Percentiles rank a stretch among this genome's conserved stretches.
phyloP scores from a whole-genome alignment of 2,329 filamentous ascomycete species.

The Fusarium nematophilum region DNA sequence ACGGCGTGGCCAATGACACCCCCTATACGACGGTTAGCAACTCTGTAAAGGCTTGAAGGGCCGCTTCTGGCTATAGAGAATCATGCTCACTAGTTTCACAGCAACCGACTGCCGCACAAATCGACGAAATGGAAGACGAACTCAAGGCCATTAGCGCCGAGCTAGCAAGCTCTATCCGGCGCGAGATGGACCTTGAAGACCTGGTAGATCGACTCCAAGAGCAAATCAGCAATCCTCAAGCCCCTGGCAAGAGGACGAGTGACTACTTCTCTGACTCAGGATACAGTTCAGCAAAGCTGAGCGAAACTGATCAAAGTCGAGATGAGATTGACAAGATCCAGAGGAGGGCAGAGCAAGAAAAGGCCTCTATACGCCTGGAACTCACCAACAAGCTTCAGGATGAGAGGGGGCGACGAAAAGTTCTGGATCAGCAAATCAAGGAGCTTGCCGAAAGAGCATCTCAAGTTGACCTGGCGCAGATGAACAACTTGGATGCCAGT shows the following conservation, averaged over 20 bases:
- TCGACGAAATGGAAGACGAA: conserved; percentile 94
- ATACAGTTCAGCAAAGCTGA: conserved; percentile 83
- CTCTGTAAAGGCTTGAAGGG: conserved; percentile 52
- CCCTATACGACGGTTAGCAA: conserved; percentile 41
- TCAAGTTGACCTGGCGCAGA: conserved; percentile 65
- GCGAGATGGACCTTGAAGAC: conserved; percentile 97
- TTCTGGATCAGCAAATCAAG: conserved; percentile 85
- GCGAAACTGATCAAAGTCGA: conserved; percentile 70
- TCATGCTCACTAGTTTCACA: conserved; percentile 62
- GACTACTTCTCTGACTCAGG: conserved; percentile 99
- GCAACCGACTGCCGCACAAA: conserved; percentile 61
- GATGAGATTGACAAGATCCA: conserved; percentile 86
- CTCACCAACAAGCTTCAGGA: conserved; percentile 89
- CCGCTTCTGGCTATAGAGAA: conserved; percentile 58
- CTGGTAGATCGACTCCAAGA: conserved; percentile 87
- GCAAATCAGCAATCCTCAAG: conserved; percentile 72
- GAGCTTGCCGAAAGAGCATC: conserved; percentile 83
- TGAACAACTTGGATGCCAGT: conserved; percentile 66
- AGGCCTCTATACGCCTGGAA: conserved; percentile 85
- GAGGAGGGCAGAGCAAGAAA: conserved; percentile 88
- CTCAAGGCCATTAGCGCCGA: conserved; percentile 92
- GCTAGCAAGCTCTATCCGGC: conserved; percentile 89
- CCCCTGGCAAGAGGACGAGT: conserved; percentile 80
- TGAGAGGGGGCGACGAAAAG: conserved; percentile 79
- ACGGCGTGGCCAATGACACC: conserved; percentile 48